Evolutionary conservation across 1,284 basidiomycete genomes (phyloP).

Genomic region (Boletus sp.): DNA sequence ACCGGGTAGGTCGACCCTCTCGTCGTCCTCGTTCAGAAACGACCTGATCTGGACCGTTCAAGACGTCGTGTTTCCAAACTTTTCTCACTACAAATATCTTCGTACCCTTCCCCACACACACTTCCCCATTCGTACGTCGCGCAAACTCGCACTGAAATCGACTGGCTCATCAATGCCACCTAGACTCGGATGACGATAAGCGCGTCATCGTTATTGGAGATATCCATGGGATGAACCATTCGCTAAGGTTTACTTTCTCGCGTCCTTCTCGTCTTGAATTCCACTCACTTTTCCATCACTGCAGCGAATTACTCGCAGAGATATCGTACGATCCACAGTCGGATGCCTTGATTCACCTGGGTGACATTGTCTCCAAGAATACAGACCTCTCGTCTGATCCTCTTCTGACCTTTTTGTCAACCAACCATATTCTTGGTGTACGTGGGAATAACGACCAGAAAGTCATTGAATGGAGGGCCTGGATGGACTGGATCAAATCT

Average conservation of each 20-base stretch:
- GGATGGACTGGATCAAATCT: slow-evolving; percentile 69
- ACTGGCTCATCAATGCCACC: not conserved
- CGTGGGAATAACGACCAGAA: slow-evolving; percentile 92
- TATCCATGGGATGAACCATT: slow-evolving; percentile 77
- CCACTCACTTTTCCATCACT: not conserved
- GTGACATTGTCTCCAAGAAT: slow-evolving; percentile 77
- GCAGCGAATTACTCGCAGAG: slow-evolving; percentile 63
- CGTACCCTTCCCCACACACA: slow-evolving; percentile 48
- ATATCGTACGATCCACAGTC: slow-evolving; percentile 59
- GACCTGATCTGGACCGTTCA: slow-evolving; percentile 5
- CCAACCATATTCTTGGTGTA: slow-evolving; percentile 69
- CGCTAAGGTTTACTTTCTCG: slow-evolving; percentile 59
- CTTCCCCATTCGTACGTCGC: slow-evolving; percentile 55
- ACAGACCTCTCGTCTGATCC: slow-evolving; percentile 57
- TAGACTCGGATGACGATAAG: slow-evolving; percentile 51
- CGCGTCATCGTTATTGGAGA: slow-evolving; percentile 81
- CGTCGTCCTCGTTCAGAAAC: not conserved
- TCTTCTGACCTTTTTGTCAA: slow-evolving; percentile 67
- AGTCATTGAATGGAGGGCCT: slow-evolving; percentile 84
- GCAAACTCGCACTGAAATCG: not conserved
- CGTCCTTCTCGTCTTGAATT: not conserved
- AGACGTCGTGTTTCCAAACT: slow-evolving; percentile 54
- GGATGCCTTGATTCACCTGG: slow-evolving; percentile 79
- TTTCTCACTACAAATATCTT: slow-evolving; percentile 51
- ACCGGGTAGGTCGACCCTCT: slow-evolving; percentile 27